phyloP scores from a whole-genome alignment of 164 flowering plant species.

The Vitis rotundifolia region DNA sequence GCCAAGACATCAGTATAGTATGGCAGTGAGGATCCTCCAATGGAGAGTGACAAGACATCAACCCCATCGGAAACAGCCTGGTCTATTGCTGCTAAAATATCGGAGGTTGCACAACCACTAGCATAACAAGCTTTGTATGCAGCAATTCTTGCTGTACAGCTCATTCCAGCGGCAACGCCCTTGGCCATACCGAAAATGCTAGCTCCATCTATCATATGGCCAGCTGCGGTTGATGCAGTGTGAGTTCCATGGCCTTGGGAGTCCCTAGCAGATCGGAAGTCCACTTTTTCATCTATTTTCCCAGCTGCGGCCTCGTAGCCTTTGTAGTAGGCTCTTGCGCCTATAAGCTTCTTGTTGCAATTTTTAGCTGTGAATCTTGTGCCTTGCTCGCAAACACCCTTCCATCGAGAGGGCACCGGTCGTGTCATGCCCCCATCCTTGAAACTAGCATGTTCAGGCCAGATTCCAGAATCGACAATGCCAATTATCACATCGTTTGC shows the following conservation, averaged over 20 bases:
- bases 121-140: conserved; percentile 69
- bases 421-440: conserved; percentile 34
- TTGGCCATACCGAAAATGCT: conserved; percentile 58
- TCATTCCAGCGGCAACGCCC: conserved; percentile 71
- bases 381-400: conserved; percentile 62
- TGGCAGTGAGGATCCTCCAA: conserved; percentile 50
- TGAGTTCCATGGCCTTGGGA: conserved; percentile 80
- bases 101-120: conserved; percentile 53
- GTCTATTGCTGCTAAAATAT: conserved; percentile 70
- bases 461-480: conserved; percentile 74
- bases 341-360: conserved; percentile 65
- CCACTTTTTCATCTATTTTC: conserved; percentile 41
- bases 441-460: conserved; percentile 81
- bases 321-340: conserved; percentile 54
- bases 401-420: conserved; percentile 62
- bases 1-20: conserved; percentile 57
- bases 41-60: conserved; percentile 69
- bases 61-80: conserved; percentile 73
- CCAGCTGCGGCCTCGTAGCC: conserved; percentile 53
- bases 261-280: conserved; percentile 59
- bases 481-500: conserved; percentile 71
- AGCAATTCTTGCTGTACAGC: conserved; percentile 58
- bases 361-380: conserved; percentile 39
- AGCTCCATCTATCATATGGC: conserved; percentile 46
- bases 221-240: conserved; percentile 81